These are phyloP conservation scores for Cordyceps tenuipes DNA, from an alignment of 2,329 filamentous ascomycete genomes.

Conservation along the genomic window DNA sequence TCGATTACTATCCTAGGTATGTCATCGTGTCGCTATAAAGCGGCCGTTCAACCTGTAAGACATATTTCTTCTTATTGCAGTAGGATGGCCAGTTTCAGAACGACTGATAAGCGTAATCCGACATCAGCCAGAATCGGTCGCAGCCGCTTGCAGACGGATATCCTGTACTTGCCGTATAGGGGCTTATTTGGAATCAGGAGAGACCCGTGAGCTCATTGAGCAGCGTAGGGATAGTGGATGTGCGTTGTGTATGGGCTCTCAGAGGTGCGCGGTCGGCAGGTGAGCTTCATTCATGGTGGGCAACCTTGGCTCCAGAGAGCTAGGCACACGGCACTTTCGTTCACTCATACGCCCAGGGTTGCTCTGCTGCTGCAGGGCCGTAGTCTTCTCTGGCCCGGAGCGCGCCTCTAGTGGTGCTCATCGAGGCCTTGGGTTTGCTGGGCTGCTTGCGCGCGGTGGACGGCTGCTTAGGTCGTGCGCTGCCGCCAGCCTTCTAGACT, in stretches of 20 bases:
- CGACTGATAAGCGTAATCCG: background rate
- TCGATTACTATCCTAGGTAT: background rate
- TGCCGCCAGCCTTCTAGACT: conserved; percentile 19
- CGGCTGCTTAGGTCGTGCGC: background rate
- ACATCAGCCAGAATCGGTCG: background rate
- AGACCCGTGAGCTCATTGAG: no score
- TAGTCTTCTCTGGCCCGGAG: background rate
- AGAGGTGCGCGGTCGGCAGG: no score
- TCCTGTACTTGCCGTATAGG: background rate
- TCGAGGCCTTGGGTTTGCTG: background rate
- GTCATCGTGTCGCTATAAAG: background rate
- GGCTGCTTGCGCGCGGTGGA: background rate
- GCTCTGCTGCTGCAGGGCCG: background rate
- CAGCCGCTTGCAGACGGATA: background rate
- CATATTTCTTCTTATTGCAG: background rate
- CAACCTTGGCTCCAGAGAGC: background rate
- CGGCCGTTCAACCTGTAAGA: background rate
- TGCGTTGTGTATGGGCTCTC: background rate
- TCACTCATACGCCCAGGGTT: background rate
- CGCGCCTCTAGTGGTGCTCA: background rate
- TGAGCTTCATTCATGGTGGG: background rate
- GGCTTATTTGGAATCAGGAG: background rate
- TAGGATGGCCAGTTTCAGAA: background rate
- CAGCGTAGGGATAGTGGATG: background rate
- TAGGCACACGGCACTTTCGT: background rate